phyloP scores from a whole-genome alignment of 2,329 filamentous ascomycete genomes.

The Laburnicola sp. region DNA sequence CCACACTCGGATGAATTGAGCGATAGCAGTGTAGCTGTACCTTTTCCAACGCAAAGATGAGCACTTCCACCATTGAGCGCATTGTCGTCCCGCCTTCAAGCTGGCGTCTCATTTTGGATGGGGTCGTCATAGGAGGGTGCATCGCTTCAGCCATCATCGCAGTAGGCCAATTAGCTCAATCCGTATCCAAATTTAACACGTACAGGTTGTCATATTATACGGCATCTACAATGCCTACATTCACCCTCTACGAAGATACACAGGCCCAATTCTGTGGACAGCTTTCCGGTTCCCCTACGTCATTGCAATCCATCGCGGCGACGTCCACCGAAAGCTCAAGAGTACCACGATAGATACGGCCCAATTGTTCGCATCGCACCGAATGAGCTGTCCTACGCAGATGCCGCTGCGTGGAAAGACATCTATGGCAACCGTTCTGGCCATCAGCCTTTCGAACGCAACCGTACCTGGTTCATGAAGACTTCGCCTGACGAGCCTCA shows the following conservation, averaged over 20 bases:
- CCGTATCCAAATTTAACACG: neutral
- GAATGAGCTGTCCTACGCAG: slow-evolving; percentile 52
- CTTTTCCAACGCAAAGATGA: neutral
- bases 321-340: slow-evolving; percentile 7
- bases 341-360: slow-evolving; percentile 36
- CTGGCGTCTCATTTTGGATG: neutral
- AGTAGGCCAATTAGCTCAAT: neutral
- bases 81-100: neutral
- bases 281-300: slow-evolving; percentile 14
- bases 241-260: slow-evolving; percentile 15
- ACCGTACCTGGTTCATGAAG: too few species aligned
- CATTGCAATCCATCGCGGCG: slow-evolving; percentile 10
- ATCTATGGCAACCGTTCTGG: slow-evolving; percentile 38
- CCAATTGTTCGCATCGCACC: slow-evolving; percentile 53
- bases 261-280: slow-evolving; percentile 14
- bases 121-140: neutral
- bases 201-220: slow-evolving; percentile 15
- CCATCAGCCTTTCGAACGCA: neutral
- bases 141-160: neutral
- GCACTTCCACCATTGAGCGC: too few species aligned
- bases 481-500: slow-evolving; percentile 13
- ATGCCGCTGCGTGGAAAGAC: slow-evolving; percentile 48
- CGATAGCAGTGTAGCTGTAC: neutral
- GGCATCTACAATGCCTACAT: slow-evolving; percentile 16
- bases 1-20: too few species aligned